Percentiles rank a stretch among this genome's conserved stretches.
Conservation (phyloP, 2,329 filamentous ascomycete genomes). For the Phaeosphaeria sp. region DNA sequence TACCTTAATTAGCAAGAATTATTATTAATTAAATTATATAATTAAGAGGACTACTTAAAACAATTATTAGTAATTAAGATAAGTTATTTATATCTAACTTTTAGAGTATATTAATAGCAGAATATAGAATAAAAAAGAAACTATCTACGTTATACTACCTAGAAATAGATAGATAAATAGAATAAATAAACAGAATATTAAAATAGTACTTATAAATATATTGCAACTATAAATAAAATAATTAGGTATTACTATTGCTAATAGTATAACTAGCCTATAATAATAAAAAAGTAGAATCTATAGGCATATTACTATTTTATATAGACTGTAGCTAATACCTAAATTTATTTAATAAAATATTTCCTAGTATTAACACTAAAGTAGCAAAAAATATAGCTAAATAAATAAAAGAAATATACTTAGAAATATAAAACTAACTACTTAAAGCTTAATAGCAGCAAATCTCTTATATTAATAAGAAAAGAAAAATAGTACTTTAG, state of each 20-base stretch:
- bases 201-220: background rate
- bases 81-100: constrained; percentile 4
- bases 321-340: constrained; percentile 5
- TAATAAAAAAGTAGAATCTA: constrained; percentile 7
- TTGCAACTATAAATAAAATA: background rate
- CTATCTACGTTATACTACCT: constrained; percentile 1
- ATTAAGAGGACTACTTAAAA: background rate
- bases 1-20: background rate
- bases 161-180: constrained; percentile 1
- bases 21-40: background rate
- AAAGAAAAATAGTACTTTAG: constrained; percentile 18
- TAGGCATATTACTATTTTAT: constrained; percentile 7
- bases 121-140: background rate
- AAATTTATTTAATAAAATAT: constrained; percentile 15
- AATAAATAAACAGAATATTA: constrained; percentile 3
- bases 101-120: background rate
- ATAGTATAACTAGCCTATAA: constrained; percentile 11
- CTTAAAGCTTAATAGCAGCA: constrained; percentile 3
- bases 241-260: background rate
- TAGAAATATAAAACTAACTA: constrained; percentile 3
- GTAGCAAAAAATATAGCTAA: background rate
- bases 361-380: constrained; percentile 2
- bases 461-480: constrained; percentile 14
- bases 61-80: constrained; percentile 5
- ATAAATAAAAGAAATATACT: constrained; percentile 8